A percentile compares a stretch with the other conserved stretches of the same genome.
Evolutionary conservation across 192 early-diverging fungal genomes (phyloP).

Genomic region (Coemansia sp.): DNA sequence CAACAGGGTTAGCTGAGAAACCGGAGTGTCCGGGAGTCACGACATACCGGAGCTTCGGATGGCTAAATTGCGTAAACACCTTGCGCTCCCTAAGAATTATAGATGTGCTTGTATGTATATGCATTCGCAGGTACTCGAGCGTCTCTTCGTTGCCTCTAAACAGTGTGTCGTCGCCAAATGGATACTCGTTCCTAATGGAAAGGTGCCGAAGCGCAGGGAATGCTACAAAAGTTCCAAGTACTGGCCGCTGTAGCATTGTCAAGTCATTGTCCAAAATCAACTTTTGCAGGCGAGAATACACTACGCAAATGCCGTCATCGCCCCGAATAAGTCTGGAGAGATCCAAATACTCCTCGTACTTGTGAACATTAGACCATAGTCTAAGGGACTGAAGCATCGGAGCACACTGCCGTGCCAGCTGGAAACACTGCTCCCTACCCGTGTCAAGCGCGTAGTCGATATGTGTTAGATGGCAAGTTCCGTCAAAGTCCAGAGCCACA

Average conservation of each 20-base stretch:
- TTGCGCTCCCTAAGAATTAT: background rate
- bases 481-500: background rate
- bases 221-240: background rate
- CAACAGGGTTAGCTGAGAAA: background rate
- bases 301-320: background rate
- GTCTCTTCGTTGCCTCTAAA: background rate
- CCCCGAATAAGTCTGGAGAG: background rate
- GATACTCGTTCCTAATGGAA: background rate
- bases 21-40: background rate
- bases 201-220: background rate
- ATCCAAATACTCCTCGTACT: background rate
- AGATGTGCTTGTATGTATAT: background rate
- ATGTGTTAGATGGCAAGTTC: background rate
- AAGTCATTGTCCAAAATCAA: background rate
- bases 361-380: background rate
- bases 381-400: background rate
- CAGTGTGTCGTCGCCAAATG: background rate
- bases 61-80: background rate
- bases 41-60: background rate
- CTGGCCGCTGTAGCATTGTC: background rate
- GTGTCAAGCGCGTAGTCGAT: background rate
- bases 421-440: background rate
- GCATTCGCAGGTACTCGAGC: background rate
- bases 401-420: background rate
- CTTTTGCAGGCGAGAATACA: background rate